A percentile compares a stretch with the other conserved stretches of the same genome.
Evolutionary conservation across 2,329 filamentous ascomycete species (phyloP).

Genomic region (Aspergillus novofumigatus): DNA sequence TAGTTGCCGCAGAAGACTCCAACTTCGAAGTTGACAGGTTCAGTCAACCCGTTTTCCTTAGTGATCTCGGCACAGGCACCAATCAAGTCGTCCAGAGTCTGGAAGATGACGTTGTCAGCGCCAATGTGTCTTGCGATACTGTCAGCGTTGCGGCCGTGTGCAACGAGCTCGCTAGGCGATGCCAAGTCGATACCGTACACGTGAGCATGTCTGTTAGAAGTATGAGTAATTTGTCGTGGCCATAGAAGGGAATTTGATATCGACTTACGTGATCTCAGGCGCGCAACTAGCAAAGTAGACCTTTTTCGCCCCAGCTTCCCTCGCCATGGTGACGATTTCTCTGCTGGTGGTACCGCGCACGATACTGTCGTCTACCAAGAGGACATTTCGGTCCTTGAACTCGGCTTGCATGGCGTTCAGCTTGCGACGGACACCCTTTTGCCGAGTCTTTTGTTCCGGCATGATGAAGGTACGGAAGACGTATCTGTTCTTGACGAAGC

Average conservation of each 20-base stretch:
- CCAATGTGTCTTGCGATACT: conserved; percentile 65
- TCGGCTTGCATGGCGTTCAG: conserved; percentile 81
- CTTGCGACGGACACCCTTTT: conserved; percentile 86
- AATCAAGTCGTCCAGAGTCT: conserved; percentile 73
- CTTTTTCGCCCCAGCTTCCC: conserved; percentile 75
- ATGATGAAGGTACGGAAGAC: conserved; percentile 85
- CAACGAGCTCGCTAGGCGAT: conserved; percentile 66
- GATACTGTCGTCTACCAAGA: conserved; percentile 85
- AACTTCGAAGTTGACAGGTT: conserved; percentile 69
- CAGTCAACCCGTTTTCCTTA: conserved; percentile 48
- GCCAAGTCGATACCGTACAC: conserved; percentile 80
- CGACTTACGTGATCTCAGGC: conserved; percentile 64
- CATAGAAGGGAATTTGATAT: not conserved
- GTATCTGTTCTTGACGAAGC: conserved; percentile 86
- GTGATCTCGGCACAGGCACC: conserved; percentile 71
- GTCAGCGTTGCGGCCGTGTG: conserved; percentile 59
- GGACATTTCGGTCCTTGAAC: conserved; percentile 74
- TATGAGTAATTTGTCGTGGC: conserved; percentile 4
- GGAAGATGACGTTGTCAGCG: conserved; percentile 72
- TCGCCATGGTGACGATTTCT: conserved; percentile 78
- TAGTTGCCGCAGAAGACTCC: conserved; percentile 91
- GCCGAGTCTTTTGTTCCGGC: conserved; percentile 73
- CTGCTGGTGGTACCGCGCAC: conserved; percentile 79
- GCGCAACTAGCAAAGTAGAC: conserved; percentile 81
- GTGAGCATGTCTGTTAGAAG: conserved; percentile 60